phyloP scores from a whole-genome alignment of 164 flowering plant genomes.

The Piper betle region DNA sequence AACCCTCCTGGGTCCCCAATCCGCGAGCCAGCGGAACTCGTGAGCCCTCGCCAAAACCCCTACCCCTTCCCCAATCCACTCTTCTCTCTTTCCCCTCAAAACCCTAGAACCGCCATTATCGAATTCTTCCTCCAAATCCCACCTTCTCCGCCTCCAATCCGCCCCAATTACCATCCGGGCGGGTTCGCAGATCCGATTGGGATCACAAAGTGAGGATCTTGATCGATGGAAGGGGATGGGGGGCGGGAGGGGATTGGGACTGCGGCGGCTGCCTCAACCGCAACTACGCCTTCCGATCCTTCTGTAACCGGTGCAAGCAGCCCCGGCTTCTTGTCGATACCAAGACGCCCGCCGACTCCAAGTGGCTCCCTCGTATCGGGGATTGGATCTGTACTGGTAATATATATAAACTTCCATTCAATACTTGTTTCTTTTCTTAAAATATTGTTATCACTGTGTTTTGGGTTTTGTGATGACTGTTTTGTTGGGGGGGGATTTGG shows the following conservation, averaged over 20 bases:
- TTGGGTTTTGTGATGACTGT: too few species aligned
- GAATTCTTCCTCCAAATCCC: too few species aligned
- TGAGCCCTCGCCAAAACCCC: too few species aligned
- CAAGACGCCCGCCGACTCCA: conserved; percentile 76
- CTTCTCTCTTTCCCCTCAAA: too few species aligned
- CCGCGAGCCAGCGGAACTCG: too few species aligned
- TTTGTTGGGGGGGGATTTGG: too few species aligned
- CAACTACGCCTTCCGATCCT: conserved; percentile 84
- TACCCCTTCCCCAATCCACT: too few species aligned
- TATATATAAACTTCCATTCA: background rate
- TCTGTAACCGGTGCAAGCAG: conserved; percentile 90
- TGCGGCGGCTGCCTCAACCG: conserved; percentile 74
- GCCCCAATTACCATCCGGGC: background rate
- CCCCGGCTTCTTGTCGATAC: conserved; percentile 82
- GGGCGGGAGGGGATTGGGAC: conserved; percentile 94
- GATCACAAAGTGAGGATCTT: background rate
- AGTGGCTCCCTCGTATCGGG: conserved; percentile 91
- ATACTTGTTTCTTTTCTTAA: background rate
- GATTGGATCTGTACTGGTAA: conserved; percentile 93
- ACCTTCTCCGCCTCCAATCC: too few species aligned
- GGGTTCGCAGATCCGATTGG: background rate
- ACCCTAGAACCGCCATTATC: too few species aligned
- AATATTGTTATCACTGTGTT: background rate
- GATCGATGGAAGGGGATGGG: conserved; percentile 21
- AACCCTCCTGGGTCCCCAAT: too few species aligned